Percentiles rank a stretch among this genome's conserved stretches.
Conservation (phyloP, 176 grass and related monocot genomes). For the Carex littledalei region DNA sequence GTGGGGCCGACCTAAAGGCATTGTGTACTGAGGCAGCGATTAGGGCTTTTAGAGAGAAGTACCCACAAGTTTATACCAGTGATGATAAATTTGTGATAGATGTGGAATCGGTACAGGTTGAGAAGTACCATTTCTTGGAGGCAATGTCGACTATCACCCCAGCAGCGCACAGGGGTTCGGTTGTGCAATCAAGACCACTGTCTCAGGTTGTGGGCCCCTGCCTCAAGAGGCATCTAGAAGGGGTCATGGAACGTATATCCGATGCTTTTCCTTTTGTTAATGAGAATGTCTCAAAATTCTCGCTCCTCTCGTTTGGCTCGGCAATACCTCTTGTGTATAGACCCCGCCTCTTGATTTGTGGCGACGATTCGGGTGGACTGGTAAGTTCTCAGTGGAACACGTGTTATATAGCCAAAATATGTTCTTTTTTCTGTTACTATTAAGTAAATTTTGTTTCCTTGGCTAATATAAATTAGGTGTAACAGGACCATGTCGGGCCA, state of each 20-base stretch:
- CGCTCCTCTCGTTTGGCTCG: constrained; percentile 65
- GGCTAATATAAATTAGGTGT: constrained; percentile 39
- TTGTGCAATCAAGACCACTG: constrained; percentile 88
- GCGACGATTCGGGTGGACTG: constrained; percentile 77
- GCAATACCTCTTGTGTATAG: constrained; percentile 89
- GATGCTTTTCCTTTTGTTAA: constrained; percentile 79
- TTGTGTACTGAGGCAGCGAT: constrained; percentile 98
- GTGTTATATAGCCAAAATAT: constrained; percentile 6
- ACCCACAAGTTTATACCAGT: constrained; percentile 98
- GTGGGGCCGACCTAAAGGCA: constrained; percentile 96
- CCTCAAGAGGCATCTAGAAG: constrained; percentile 75
- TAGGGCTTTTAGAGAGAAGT: constrained; percentile 92
- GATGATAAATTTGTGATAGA: constrained; percentile 99
- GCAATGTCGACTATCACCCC: constrained; percentile 98
- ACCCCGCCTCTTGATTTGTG: constrained; percentile 86
- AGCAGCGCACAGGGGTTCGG: constrained; percentile 79
- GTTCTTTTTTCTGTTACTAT: neutral
- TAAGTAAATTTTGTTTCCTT: constrained; percentile 15
- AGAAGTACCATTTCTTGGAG: constrained; percentile 95
- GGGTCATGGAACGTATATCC: constrained; percentile 71
- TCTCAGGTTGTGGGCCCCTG: constrained; percentile 72
- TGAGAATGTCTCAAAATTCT: constrained; percentile 58
- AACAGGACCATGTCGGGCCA: constrained; percentile 96
- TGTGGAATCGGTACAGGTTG: constrained; percentile 73
- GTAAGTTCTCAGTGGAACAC: constrained; percentile 31